Conservation (phyloP, 805 yeast genomes). For the Sungouiella thailandica region DNA sequence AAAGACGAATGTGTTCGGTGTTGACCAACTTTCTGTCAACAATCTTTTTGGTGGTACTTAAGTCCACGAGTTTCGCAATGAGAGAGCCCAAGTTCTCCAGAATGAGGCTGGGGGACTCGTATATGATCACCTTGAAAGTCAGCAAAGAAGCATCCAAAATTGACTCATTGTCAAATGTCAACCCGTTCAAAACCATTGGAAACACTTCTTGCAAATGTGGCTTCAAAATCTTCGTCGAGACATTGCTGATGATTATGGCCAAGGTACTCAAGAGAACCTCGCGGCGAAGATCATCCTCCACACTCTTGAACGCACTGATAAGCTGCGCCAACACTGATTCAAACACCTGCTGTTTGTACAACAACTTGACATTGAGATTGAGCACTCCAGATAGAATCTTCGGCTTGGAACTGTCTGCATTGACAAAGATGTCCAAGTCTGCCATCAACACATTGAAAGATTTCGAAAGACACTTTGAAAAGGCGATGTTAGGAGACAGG, state of each 20-base stretch:
- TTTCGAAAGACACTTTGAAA: slow-evolving; percentile 34
- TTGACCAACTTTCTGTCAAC: slow-evolving; percentile 22
- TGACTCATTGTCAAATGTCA: slow-evolving; percentile 40
- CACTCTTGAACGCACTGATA: slow-evolving; percentile 38
- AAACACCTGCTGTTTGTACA: slow-evolving; percentile 81
- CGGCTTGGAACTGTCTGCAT: slow-evolving; percentile 25
- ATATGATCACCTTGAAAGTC: slow-evolving; percentile 50
- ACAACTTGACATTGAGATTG: slow-evolving; percentile 55
- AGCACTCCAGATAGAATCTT: slow-evolving; percentile 39
- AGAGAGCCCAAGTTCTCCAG: slow-evolving; percentile 51
- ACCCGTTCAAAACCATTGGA: slow-evolving; percentile 68
- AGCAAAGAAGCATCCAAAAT: slow-evolving; percentile 59
- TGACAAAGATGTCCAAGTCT: slow-evolving; percentile 59
- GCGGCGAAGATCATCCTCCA: slow-evolving; percentile 21
- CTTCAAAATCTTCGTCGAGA: slow-evolving; percentile 58
- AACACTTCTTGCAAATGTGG: slow-evolving; percentile 60
- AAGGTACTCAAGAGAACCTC: slow-evolving; percentile 61
- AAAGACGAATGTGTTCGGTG: slow-evolving; percentile 47
- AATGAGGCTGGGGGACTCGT: slow-evolving; percentile 50
- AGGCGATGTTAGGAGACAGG: slow-evolving; percentile 24
- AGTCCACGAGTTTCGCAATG: slow-evolving; percentile 47
- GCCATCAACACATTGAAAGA: slow-evolving; percentile 61
- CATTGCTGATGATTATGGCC: slow-evolving; percentile 60
- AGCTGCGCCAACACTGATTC: slow-evolving; percentile 53
- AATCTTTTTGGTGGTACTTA: slow-evolving; percentile 20